A percentile compares a stretch with the other conserved stretches of the same genome.
phyloP scores from a whole-genome alignment of 2,329 filamentous ascomycete species.

The Colletotrichum tropicale region DNA sequence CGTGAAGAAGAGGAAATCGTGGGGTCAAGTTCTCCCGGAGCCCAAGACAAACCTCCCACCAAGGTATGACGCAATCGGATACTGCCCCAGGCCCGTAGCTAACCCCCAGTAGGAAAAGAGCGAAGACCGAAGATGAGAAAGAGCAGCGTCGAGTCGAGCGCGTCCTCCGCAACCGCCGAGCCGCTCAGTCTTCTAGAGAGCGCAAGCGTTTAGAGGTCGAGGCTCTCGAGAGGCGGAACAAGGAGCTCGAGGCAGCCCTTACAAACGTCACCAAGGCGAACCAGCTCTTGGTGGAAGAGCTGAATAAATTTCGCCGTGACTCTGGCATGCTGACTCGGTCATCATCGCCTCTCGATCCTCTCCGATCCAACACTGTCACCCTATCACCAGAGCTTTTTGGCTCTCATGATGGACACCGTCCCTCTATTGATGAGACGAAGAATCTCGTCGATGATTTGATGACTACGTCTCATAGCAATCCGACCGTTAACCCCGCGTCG shows the following conservation, averaged over 20 bases:
- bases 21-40: slow-evolving; percentile 95
- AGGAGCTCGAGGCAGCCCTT: slow-evolving; percentile 70
- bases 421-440: slow-evolving; percentile 31
- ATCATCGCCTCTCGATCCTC: slow-evolving; percentile 45
- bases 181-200: slow-evolving; percentile 95
- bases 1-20: slow-evolving; percentile 95
- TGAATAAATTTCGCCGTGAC: slow-evolving; percentile 52
- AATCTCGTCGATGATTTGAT: slow-evolving; percentile 49
- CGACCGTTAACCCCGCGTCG: slow-evolving; percentile 66
- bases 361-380: slow-evolving; percentile 54
- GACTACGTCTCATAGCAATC: slow-evolving; percentile 41
- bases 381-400: slow-evolving; percentile 65
- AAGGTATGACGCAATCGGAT: slow-evolving; percentile 57
- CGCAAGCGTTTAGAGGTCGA: slow-evolving; percentile 90
- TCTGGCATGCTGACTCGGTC: slow-evolving; percentile 45
- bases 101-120: slow-evolving; percentile 73
- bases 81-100: not conserved
- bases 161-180: slow-evolving; percentile 93
- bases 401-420: slow-evolving; percentile 44
- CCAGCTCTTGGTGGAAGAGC: slow-evolving; percentile 51
- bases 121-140: slow-evolving; percentile 98
- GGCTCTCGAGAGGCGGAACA: slow-evolving; percentile 77
- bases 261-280: slow-evolving; percentile 62
- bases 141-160: slow-evolving; percentile 97
- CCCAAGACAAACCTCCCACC: slow-evolving; percentile 96